Conservation (phyloP, 177 flowering plant species). For the Telopea speciosissima region DNA sequence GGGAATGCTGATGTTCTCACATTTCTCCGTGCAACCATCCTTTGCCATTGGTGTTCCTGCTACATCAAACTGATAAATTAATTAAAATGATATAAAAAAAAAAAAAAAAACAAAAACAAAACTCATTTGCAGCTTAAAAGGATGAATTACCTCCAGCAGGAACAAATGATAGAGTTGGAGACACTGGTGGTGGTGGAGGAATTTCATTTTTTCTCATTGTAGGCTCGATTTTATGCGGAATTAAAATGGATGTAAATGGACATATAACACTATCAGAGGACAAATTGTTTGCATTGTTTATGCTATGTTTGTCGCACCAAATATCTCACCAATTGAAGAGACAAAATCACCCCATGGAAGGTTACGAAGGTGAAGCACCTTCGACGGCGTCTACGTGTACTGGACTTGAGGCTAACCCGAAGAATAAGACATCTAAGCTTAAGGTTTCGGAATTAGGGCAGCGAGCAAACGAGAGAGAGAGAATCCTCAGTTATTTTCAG, state of each 20-base stretch:
- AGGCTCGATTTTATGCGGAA: conserved; percentile 40
- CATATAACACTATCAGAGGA: conserved; percentile 15
- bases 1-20: not conserved
- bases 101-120: too few relatives aligned
- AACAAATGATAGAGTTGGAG: conserved; percentile 15
- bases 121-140: too few relatives aligned
- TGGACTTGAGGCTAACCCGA: conserved; percentile 75
- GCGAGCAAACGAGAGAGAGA: not conserved
- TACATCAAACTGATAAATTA: not conserved
- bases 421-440: conserved; percentile 33
- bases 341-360: conserved; percentile 36
- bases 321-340: not conserved
- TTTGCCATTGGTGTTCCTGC: not conserved
- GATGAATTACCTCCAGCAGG: not conserved
- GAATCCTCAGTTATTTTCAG: not conserved
- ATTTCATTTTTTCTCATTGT: not conserved
- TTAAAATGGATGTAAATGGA: conserved; percentile 46
- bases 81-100: too few relatives aligned
- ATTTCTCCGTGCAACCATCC: not conserved
- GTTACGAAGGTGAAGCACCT: conserved; percentile 85
- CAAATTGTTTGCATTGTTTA: conserved; percentile 41
- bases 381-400: conserved; percentile 89
- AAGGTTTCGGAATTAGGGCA: not conserved
- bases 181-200: conserved; percentile 23
- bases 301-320: conserved; percentile 19